Evolutionary conservation across 345 rosid genomes (phyloP).

Genomic region (Dipteronia sinensis): DNA sequence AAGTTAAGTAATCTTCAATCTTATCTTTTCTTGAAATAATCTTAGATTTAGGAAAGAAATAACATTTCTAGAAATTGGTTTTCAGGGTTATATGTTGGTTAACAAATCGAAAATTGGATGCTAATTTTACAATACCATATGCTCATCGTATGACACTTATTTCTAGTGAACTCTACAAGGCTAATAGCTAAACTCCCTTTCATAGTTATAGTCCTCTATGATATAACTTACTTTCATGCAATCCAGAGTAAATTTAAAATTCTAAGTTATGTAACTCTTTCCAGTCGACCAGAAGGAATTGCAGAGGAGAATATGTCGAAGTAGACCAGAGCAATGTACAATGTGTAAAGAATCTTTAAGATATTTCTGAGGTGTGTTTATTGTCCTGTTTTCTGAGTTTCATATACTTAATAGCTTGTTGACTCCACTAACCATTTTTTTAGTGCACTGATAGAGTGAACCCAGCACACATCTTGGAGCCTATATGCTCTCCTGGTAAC

Average conservation of each 20-base stretch:
- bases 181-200: constrained; percentile 3
- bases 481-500: constrained; percentile 14
- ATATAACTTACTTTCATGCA: too few species aligned
- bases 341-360: constrained; percentile 35
- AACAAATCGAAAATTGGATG: constrained; percentile 31
- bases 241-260: neutral
- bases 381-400: neutral
- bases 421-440: neutral
- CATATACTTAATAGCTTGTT: neutral
- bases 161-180: constrained; percentile 61
- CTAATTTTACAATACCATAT: constrained; percentile 35
- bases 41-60: neutral
- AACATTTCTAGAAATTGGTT: neutral
- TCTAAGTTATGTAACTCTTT: too few species aligned
- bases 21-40: neutral
- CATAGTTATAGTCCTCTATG: too few species aligned
- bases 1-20: constrained; percentile 24
- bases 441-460: constrained; percentile 27
- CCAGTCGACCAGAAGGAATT: constrained; percentile 33
- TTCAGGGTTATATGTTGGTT: constrained; percentile 55
- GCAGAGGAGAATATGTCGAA: constrained; percentile 30
- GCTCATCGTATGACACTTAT: constrained; percentile 56
- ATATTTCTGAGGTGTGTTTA: constrained; percentile 27
- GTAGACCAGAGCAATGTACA: neutral
- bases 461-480: constrained; percentile 31